These are phyloP conservation scores for Trichoderma sp. DNA, from an alignment of 2,329 filamentous ascomycete genomes.

Conservation along the genomic window DNA sequence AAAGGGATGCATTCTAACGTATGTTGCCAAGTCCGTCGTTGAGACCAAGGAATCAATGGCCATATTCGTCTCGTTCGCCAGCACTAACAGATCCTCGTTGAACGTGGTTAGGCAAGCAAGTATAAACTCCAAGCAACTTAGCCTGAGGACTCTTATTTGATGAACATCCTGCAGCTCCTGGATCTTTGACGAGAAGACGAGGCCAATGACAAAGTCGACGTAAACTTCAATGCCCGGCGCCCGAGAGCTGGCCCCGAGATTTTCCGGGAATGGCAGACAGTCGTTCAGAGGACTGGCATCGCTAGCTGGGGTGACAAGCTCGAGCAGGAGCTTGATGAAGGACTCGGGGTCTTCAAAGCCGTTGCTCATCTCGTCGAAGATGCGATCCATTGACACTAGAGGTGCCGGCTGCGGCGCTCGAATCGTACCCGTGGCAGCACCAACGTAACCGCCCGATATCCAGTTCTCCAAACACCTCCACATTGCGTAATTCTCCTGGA, in stretches of 20 bases:
- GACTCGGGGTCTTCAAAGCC: conserved; percentile 85
- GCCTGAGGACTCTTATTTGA: conserved; percentile 73
- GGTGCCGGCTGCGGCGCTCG: conserved; percentile 40
- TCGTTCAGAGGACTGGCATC: conserved; percentile 68
- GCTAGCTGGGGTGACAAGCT: conserved; percentile 67
- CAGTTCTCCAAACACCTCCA: conserved; percentile 82
- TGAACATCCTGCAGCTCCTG: conserved; percentile 66
- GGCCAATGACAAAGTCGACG: conserved; percentile 84
- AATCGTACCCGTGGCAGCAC: conserved; percentile 40
- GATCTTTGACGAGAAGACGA: conserved; percentile 70
- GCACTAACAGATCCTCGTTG: conserved; percentile 88
- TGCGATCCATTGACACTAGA: conserved; percentile 58
- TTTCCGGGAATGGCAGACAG: conserved; percentile 82
- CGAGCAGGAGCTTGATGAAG: conserved; percentile 76
- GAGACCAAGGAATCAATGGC: conserved; percentile 74
- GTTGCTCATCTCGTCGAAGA: conserved; percentile 72
- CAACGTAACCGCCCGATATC: conserved; percentile 64
- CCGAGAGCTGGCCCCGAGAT: conserved; percentile 74
- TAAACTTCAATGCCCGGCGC: conserved; percentile 86
- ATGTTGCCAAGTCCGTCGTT: conserved; percentile 73
- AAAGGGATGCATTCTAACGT: conserved; percentile 89
- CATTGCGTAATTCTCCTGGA: conserved; percentile 68
- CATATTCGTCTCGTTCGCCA: conserved; percentile 77
- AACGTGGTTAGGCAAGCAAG: conserved; percentile 78
- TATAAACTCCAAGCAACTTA: conserved; percentile 83